phyloP scores from a whole-genome alignment of 2,329 filamentous ascomycete species.

The Chalara sp. region DNA sequence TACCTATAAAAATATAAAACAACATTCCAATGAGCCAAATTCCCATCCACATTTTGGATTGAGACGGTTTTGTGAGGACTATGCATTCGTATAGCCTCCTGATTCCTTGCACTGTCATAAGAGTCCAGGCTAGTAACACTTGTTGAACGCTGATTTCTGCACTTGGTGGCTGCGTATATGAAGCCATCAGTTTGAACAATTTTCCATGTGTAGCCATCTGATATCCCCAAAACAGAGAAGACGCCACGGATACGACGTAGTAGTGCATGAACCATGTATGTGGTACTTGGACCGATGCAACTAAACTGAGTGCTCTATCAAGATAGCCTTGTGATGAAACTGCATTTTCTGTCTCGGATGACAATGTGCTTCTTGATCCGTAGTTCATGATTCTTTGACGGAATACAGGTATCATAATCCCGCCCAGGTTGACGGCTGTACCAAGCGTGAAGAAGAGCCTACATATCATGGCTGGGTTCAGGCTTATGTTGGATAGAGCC shows the following conservation, averaged over 20 bases:
- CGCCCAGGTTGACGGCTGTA: constrained; percentile 18
- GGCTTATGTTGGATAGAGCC: constrained; percentile 1
- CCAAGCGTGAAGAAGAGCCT: constrained; percentile 22
- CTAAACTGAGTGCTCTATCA: constrained; percentile 9
- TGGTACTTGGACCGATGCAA: constrained; percentile 48
- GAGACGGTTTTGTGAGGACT: constrained; percentile 53
- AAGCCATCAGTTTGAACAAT: constrained; percentile 43
- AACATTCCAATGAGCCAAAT: constrained; percentile 74
- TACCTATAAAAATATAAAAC: constrained; percentile 68
- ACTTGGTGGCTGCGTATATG: constrained; percentile 18
- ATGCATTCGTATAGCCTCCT: constrained; percentile 74
- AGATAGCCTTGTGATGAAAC: neutral
- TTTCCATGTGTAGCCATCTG: constrained; percentile 52
- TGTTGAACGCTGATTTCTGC: constrained; percentile 53
- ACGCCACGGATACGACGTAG: constrained; percentile 65
- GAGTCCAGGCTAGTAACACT: constrained; percentile 57
- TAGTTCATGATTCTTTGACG: constrained; percentile 25
- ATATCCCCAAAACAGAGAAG: constrained; percentile 67
- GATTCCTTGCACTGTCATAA: constrained; percentile 70
- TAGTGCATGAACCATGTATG: constrained; percentile 89
- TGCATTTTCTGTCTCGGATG: neutral
- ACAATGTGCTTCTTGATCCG: constrained; percentile 18
- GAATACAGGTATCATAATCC: constrained; percentile 22
- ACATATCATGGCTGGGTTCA: constrained; percentile 21
- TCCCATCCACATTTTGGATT: constrained; percentile 74